A percentile compares a stretch with the other conserved stretches of the same genome.
phyloP scores from a whole-genome alignment of 208 protist species.

The Leptomonas seymouri region DNA sequence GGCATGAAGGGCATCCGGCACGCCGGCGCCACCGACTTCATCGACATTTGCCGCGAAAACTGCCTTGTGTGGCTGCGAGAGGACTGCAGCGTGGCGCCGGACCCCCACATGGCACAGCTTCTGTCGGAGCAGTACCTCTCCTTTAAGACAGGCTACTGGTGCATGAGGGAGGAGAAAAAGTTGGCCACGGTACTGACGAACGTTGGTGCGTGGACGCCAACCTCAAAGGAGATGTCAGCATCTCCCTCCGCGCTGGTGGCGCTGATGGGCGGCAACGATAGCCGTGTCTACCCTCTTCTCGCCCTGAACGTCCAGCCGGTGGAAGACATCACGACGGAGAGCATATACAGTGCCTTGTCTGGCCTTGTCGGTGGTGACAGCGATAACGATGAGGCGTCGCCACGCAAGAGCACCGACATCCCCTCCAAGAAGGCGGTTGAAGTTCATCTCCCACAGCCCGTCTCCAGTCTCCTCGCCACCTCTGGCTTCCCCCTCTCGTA shows the following conservation, averaged over 20 bases:
- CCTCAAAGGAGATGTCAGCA: slow-evolving; percentile 13
- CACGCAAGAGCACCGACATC: neutral
- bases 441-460: slow-evolving; percentile 23
- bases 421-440: slow-evolving; percentile 2
- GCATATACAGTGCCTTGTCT: slow-evolving; percentile 38
- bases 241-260: slow-evolving; percentile 41
- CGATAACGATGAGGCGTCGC: neutral
- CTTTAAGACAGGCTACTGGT: slow-evolving; percentile 74
- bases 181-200: slow-evolving; percentile 31
- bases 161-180: slow-evolving; percentile 49
- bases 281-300: slow-evolving; percentile 39
- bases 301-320: slow-evolving; percentile 29
- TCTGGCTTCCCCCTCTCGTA: slow-evolving; percentile 57
- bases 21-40: slow-evolving; percentile 55
- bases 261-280: slow-evolving; percentile 69
- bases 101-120: slow-evolving; percentile 29
- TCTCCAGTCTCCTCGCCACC: slow-evolving; percentile 44
- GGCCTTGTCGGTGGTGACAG: slow-evolving; percentile 24
- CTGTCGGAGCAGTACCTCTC: slow-evolving; percentile 53
- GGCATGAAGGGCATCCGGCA: slow-evolving; percentile 48
- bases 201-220: slow-evolving; percentile 27
- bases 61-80: slow-evolving; percentile 78
- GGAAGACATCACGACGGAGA: slow-evolving; percentile 33
- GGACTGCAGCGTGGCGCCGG: slow-evolving; percentile 38
- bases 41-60: slow-evolving; percentile 64